These are phyloP conservation scores for Moricandia moricandioides DNA, from an alignment of 345 rosid species.

Conservation along the genomic window DNA sequence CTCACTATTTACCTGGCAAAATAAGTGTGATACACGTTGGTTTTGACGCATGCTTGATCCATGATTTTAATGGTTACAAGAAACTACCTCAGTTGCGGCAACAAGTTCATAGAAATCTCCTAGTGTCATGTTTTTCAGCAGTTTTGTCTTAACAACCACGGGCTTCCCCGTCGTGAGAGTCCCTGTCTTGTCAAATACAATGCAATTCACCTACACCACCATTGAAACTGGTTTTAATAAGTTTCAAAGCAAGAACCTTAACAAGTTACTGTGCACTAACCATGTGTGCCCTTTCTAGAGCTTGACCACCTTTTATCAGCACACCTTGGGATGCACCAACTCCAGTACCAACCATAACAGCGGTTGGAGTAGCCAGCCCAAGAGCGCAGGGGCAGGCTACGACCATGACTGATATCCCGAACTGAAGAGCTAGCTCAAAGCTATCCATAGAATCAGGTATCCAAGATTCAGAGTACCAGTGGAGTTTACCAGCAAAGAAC, in stretches of 20 bases:
- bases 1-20: slow-evolving; percentile 64
- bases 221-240: background rate
- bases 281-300: slow-evolving; percentile 81
- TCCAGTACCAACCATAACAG: slow-evolving; percentile 73
- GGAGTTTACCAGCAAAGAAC: slow-evolving; percentile 79
- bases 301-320: no score
- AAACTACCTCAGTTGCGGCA: slow-evolving; percentile 79
- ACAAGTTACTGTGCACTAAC: slow-evolving; percentile 34
- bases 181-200: slow-evolving; percentile 97
- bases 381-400: slow-evolving; percentile 97
- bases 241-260: background rate
- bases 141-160: slow-evolving; percentile 67
- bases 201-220: slow-evolving; percentile 65
- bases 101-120: slow-evolving; percentile 71
- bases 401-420: slow-evolving; percentile 96
- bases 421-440: slow-evolving; percentile 88
- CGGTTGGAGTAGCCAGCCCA: slow-evolving; percentile 97
- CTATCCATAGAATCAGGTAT: slow-evolving; percentile 92
- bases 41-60: background rate
- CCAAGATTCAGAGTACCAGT: slow-evolving; percentile 82
- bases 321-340: no score
- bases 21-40: background rate
- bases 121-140: slow-evolving; percentile 66
- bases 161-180: slow-evolving; percentile 94
- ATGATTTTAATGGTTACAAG: background rate